Evolutionary conservation across 164 flowering plant genomes (phyloP), one percentile per base, ranked within the genome.

Genomic region (Hamamelis virginiana): DNA sequence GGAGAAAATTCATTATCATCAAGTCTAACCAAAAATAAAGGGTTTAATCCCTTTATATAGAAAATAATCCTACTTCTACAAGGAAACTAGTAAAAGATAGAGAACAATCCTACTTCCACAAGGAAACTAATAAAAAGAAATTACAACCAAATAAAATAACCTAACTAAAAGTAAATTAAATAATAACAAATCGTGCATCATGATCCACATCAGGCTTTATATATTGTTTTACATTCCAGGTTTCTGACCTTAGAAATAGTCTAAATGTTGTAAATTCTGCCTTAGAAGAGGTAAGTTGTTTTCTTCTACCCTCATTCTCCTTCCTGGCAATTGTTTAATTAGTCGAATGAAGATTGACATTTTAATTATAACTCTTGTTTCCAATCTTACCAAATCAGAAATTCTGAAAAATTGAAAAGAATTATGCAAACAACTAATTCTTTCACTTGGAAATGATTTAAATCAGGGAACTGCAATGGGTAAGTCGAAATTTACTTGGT

Each of bases 401-500:
- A 70, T 77, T 89, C 94, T 18, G 77, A 48, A 22, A 89, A 89
- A 71, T 74, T 89, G 81, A 89, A 83, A 76, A 78, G 87, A 66
- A 81, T 85, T 50, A 85, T 89, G 94, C 89, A 87, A 72, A 83
- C 89, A n/a, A 83, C n/a, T n/a, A n/a, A n/a, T 89, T 58, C 88
- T 89, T 60, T 81, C 88, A 16, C 68, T 89, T 62, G 94, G 94
- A 11, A 89, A 89, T 84, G 91, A 91, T 62, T 75, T 89, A 74
- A 89, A 89, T 71, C 88, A 87, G 56, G 94, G 94, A 65, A 89
- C 94, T 62, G 88, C 89, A 21, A 81, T 88, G 69, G 94, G 94
- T 84, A 66, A 76, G 81, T 73, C 23, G 26, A 59, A 41, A 0
- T 47, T 19, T 48, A 62, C 33, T 1, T 15, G 64, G 60, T 16